Evolutionary conservation across 176 grass and related monocot species (phyloP).

Genomic region (Metroxylon sagu): DNA sequence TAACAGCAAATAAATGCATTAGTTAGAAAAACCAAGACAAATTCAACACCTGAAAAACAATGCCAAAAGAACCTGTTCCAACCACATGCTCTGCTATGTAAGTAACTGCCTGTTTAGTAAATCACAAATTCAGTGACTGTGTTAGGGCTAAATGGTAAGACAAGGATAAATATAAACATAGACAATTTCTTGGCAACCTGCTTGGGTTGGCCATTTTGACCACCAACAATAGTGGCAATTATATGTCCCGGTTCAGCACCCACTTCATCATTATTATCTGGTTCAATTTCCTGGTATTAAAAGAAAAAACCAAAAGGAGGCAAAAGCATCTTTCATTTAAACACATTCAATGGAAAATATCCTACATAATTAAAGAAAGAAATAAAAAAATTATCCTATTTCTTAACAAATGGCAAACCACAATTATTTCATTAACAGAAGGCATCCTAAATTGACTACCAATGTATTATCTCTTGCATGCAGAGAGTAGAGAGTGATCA

Average conservation of each 20-base stretch:
- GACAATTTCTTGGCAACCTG: slow-evolving; percentile 36
- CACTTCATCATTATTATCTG: slow-evolving; percentile 40
- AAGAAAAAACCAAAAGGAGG: background rate
- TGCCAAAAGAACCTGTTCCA: slow-evolving; percentile 91
- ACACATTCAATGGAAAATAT: too few relatives aligned
- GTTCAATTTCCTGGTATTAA: slow-evolving; percentile 52
- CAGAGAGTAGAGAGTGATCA: too few relatives aligned
- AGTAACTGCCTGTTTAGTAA: slow-evolving; percentile 51
- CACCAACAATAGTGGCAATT: slow-evolving; percentile 52
- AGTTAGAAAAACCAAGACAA: background rate
- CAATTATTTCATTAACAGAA: too few relatives aligned
- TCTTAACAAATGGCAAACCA: too few relatives aligned
- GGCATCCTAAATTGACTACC: too few relatives aligned
- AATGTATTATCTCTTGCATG: too few relatives aligned
- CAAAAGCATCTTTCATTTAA: too few relatives aligned
- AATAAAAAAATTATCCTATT: too few relatives aligned
- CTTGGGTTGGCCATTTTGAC: slow-evolving; percentile 68
- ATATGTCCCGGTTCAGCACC: slow-evolving; percentile 51
- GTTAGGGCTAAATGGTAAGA: background rate
- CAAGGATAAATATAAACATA: slow-evolving; percentile 8
- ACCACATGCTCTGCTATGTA: slow-evolving; percentile 94
- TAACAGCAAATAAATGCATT: too few relatives aligned
- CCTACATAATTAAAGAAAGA: too few relatives aligned
- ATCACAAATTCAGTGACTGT: slow-evolving; percentile 13
- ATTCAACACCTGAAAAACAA: slow-evolving; percentile 71